Conservation (phyloP, 495 filamentous ascomycete genomes). For the Parachaetomium inaequale region DNA sequence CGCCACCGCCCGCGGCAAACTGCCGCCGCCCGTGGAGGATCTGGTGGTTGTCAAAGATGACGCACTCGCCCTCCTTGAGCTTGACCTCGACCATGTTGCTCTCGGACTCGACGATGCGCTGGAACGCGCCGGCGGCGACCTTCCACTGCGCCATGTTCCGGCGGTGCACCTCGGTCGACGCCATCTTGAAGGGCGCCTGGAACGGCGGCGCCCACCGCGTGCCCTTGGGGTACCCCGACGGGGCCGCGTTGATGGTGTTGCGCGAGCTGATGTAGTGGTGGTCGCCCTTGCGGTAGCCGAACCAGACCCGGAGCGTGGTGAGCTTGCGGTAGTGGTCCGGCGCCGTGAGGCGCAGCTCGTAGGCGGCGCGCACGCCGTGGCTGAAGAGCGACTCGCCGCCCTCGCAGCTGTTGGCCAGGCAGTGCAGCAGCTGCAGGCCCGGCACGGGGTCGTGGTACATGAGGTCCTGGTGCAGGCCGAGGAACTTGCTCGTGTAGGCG, state of each 20-base stretch:
- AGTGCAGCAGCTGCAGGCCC: slow-evolving; percentile 80
- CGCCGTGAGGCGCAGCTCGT: slow-evolving; percentile 33
- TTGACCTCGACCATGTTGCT: slow-evolving; percentile 62
- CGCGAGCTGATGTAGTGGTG: slow-evolving; percentile 56
- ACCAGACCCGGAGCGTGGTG: slow-evolving; percentile 45
- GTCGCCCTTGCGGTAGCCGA: slow-evolving; percentile 67
- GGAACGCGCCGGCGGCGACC: slow-evolving; percentile 46
- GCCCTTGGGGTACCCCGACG: slow-evolving; percentile 21
- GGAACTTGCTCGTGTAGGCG: slow-evolving; percentile 75
- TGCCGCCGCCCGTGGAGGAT: slow-evolving; percentile 71
- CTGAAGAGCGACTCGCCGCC: slow-evolving; percentile 82
- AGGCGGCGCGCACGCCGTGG: slow-evolving; percentile 64
- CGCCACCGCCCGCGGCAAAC: slow-evolving; percentile 64
- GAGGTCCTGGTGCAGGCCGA: slow-evolving; percentile 89
- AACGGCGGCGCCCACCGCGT: slow-evolving; percentile 65
- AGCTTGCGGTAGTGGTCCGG: slow-evolving; percentile 39
- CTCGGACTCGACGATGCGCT: slow-evolving; percentile 43
- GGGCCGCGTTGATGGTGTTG: slow-evolving; percentile 47
- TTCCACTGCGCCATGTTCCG: slow-evolving; percentile 31
- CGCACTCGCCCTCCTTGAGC: slow-evolving; percentile 74
- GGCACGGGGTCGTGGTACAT: slow-evolving; percentile 81
- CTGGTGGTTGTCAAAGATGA: slow-evolving; percentile 80
- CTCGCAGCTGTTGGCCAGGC: slow-evolving; percentile 65
- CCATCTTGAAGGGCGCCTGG: slow-evolving; percentile 25
- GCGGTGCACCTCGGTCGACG: neutral